A percentile compares a stretch with the other conserved stretches of the same genome.
phyloP scores from a whole-genome alignment of 2,329 filamentous ascomycete species.

The Aspergillus vadensis region DNA sequence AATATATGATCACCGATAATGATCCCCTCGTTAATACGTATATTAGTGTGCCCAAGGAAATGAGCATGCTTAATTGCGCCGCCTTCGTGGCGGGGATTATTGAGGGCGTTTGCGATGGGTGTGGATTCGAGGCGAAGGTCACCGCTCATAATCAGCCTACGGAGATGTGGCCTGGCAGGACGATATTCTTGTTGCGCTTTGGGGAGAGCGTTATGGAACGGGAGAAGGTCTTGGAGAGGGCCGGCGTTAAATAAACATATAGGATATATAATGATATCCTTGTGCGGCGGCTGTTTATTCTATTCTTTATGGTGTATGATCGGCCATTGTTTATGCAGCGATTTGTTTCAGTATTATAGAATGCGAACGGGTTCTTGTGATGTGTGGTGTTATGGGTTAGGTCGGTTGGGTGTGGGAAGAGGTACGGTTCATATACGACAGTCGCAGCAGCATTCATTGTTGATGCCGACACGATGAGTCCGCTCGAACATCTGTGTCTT shows the following conservation, averaged over 20 bases:
- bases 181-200: slow-evolving; percentile 94
- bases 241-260: slow-evolving; percentile 46
- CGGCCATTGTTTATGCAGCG: slow-evolving; percentile 1
- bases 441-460: not conserved
- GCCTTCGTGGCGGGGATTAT: slow-evolving; percentile 94
- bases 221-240: slow-evolving; percentile 76
- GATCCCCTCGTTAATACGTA: slow-evolving; percentile 95
- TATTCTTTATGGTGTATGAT: not conserved
- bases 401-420: not conserved
- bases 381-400: not conserved
- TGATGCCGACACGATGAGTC: not conserved
- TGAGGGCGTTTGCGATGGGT: slow-evolving; percentile 92
- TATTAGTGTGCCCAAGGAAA: slow-evolving; percentile 89
- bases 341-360: not conserved
- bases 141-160: slow-evolving; percentile 76
- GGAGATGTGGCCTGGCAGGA: slow-evolving; percentile 94
- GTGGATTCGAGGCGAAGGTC: slow-evolving; percentile 83
- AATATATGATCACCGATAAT: slow-evolving; percentile 99
- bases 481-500: not conserved
- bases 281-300: too few species aligned
- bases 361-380: not conserved
- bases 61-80: slow-evolving; percentile 94
- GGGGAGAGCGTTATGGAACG: slow-evolving; percentile 87
- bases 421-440: not conserved
- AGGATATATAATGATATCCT: not conserved